A percentile compares a stretch with the other conserved stretches of the same genome.
Evolutionary conservation across 2,329 filamentous ascomycete species (phyloP).

Genomic region (Lachnellula hyalina): DNA sequence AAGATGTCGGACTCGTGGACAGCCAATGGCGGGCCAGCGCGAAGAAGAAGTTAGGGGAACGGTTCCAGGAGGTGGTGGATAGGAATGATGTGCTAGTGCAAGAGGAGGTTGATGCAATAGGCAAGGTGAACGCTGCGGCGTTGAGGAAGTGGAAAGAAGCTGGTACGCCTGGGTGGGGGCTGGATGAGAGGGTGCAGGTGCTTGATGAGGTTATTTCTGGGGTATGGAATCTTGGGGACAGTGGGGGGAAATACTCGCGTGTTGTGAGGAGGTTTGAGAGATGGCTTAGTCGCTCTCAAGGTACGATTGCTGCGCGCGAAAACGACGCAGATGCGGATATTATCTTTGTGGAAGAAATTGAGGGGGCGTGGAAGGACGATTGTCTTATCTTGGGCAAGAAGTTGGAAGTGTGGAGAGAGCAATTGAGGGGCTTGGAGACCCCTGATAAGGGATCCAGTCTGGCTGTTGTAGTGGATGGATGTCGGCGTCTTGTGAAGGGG

Average conservation of each 20-base stretch:
- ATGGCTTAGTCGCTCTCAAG: constrained; percentile 47
- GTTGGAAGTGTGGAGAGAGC: constrained; percentile 48
- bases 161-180: constrained; percentile 29
- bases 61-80: constrained; percentile 36
- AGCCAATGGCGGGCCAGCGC: constrained; percentile 54
- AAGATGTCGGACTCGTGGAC: constrained; percentile 41
- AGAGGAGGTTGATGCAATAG: constrained; percentile 42
- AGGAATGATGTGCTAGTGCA: constrained; percentile 38
- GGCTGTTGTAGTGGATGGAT: constrained; percentile 43
- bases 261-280: constrained; percentile 53
- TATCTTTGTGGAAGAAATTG: constrained; percentile 51
- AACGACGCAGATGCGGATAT: constrained; percentile 28
- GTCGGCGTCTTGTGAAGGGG: constrained; percentile 44
- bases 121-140: constrained; percentile 45
- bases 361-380: constrained; percentile 54
- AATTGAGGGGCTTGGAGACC: constrained; percentile 43
- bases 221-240: constrained; percentile 52
- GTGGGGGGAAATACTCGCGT: constrained; percentile 50
- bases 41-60: constrained; percentile 39
- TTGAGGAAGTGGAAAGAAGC: constrained; percentile 44
- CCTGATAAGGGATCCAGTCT: constrained; percentile 36
- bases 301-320: constrained; percentile 42
- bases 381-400: constrained; percentile 46
- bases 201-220: constrained; percentile 53
- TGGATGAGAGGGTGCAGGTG: constrained; percentile 53